Base-by-base conservation (phyloP, 371 early-diverging fungal species). In the Lichtheimia hyalospora region DNA sequence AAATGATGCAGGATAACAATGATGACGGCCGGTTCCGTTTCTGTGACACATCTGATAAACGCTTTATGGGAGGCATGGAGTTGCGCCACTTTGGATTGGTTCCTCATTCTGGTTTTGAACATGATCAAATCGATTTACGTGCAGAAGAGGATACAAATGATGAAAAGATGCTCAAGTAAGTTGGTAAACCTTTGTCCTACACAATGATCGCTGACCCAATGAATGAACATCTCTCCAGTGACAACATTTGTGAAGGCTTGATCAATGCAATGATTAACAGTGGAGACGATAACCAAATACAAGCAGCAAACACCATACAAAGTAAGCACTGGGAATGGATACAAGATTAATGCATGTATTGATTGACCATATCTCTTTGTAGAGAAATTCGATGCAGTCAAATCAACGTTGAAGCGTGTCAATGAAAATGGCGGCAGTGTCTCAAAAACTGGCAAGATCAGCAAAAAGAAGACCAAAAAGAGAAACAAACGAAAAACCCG, bases 61-160 rank as follows among this genome's bases (percentile, higher is more conserved):
- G 51, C 10, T 67, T 62, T 43, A 18, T 67, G n/a, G 62, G 63
- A 21, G 67, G 67, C 34, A 61, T 67, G 49, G 60, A 67, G 40
- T 52, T 67, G 5, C 57, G 60, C 7, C 67, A 67, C 34, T 67
- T 67, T 46, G 66, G 66, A 1, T 49, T 67, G 27, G 60, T 44
- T 15, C 67, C 62, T 6, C 55, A 53, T 24, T 27, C 24, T 16
- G 40, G 54, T 0, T 52, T 34, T 42, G 34, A 41, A 15, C 49
- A 49, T 2, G 67, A 67, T 40, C 28, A 54, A 10, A 62, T 67
- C 27, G 57, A 67, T 49, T 42, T 67, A 27, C 67, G 67, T 3
- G 48, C 57, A 41, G 62, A 67, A 27, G 67, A 67, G 40, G 25
- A 14, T 4, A 48, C 52, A 14, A 54, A 61, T 7, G 66, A 66